Evolutionary conservation across 2,329 filamentous ascomycete species (phyloP).

Genomic region (Fusarium scirpi): DNA sequence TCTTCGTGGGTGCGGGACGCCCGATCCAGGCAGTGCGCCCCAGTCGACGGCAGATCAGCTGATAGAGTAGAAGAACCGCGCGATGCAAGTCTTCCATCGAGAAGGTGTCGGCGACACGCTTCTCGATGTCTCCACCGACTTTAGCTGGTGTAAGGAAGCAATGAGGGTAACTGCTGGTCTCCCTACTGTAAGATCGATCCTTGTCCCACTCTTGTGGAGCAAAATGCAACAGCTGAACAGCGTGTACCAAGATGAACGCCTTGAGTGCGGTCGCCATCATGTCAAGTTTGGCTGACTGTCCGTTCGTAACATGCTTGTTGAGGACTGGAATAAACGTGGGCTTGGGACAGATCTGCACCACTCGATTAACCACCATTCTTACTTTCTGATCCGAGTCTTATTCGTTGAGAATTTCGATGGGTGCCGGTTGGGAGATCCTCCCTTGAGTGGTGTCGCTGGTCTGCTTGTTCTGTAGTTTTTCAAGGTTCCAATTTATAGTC

Average conservation of each 20-base stretch:
- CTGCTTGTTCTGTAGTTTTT: too few relatives aligned
- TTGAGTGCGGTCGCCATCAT: fast-evolving
- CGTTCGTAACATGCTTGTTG: neutral
- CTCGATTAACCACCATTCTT: neutral
- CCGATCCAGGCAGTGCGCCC: neutral
- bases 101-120: neutral
- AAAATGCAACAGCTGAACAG: neutral
- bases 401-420: neutral
- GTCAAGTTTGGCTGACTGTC: too few relatives aligned
- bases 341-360: neutral
- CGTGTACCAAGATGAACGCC: neutral
- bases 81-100: neutral
- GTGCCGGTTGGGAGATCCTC: too few relatives aligned
- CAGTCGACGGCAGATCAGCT: neutral
- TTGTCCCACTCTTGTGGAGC: neutral
- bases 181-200: fast-evolving
- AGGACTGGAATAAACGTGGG: neutral
- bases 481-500: too few relatives aligned
- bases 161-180: neutral
- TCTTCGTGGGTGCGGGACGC: too few relatives aligned
- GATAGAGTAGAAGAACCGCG: neutral
- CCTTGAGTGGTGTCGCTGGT: too few relatives aligned
- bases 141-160: neutral
- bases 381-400: neutral
- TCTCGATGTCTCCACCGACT: neutral